Conservation (phyloP, 78 protist species). For the Pigoraptor vietnamica region DNA sequence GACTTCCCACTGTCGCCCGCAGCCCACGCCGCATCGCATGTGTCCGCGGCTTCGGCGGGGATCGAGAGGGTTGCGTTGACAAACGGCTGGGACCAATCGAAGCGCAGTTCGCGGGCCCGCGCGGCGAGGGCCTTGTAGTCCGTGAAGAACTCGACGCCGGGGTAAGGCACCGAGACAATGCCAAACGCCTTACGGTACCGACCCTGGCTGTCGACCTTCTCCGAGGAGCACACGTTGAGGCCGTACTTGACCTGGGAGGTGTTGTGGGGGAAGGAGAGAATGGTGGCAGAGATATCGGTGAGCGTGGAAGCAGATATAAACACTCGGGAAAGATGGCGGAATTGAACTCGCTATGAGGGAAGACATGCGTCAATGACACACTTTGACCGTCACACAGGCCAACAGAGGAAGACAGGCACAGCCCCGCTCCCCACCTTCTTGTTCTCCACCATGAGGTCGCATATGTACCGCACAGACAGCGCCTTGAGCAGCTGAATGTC, state of each 20-base stretch:
- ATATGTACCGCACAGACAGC: constrained; percentile 1
- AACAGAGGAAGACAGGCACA: neutral
- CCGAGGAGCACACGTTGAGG: neutral
- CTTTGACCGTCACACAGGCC: neutral
- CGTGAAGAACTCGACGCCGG: constrained; percentile 1
- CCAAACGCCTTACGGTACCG: neutral
- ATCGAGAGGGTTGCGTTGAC: neutral
- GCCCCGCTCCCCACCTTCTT: neutral
- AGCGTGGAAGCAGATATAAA: too few relatives aligned
- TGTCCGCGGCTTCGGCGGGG: neutral
- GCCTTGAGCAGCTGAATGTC: constrained; percentile 14
- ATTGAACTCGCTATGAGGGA: too few relatives aligned
- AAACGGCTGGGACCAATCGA: neutral
- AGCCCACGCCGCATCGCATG: too few relatives aligned
- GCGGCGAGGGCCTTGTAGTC: neutral
- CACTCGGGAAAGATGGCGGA: too few relatives aligned
- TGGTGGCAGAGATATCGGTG: neutral
- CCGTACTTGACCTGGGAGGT: constrained; percentile 3
- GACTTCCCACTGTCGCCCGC: too few relatives aligned
- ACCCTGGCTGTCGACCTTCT: constrained; percentile 15
- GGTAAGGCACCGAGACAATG: constrained; percentile 26
- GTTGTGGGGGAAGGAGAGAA: neutral
- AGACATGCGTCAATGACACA: too few relatives aligned
- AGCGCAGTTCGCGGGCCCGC: neutral
- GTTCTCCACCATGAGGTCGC: constrained; percentile 48